Evolutionary conservation across 2,329 filamentous ascomycete species (phyloP).

Genomic region (Exophiala xenobiotica): DNA sequence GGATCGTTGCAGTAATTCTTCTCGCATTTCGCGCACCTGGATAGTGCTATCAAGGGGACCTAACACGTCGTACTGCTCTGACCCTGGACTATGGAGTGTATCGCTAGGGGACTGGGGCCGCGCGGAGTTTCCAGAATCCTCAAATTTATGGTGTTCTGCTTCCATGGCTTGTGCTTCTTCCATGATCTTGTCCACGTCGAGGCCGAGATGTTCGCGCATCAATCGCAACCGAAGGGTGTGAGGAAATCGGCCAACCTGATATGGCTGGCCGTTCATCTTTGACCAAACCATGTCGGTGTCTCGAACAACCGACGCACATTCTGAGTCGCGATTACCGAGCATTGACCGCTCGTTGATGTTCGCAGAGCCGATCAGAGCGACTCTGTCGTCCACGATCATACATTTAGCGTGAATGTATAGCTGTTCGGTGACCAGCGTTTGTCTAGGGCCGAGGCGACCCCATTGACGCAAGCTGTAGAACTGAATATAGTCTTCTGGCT

Average conservation of each 20-base stretch:
- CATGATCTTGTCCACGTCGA: slow-evolving; percentile 88
- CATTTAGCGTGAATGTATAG: slow-evolving; percentile 97
- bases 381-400: slow-evolving; percentile 91
- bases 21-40: slow-evolving; percentile 37
- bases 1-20: slow-evolving; percentile 57
- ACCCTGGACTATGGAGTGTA: slow-evolving; percentile 18
- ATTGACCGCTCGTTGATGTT: slow-evolving; percentile 99
- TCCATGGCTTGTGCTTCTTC: slow-evolving; percentile 73
- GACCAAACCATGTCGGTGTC: slow-evolving; percentile 93
- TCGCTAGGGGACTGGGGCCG: slow-evolving; percentile 29
- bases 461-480: slow-evolving; percentile 92
- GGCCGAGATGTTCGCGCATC: slow-evolving; percentile 95
- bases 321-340: slow-evolving; percentile 87
- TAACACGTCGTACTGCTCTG: slow-evolving; percentile 16
- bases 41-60: slow-evolving; percentile 9
- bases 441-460: slow-evolving; percentile 82
- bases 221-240: slow-evolving; percentile 88
- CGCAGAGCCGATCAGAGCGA: slow-evolving; percentile 91
- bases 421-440: slow-evolving; percentile 87
- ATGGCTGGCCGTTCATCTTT: slow-evolving; percentile 85
- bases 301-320: slow-evolving; percentile 83
- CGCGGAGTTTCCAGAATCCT: slow-evolving; percentile 49
- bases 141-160: slow-evolving; percentile 53
- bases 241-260: slow-evolving; percentile 86
- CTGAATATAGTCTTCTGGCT: slow-evolving; percentile 91